Evolutionary conservation across 1,139 yeast genomes (phyloP), one percentile per base, ranked within the genome.

Genomic region (Hyphopichia burtonii): DNA sequence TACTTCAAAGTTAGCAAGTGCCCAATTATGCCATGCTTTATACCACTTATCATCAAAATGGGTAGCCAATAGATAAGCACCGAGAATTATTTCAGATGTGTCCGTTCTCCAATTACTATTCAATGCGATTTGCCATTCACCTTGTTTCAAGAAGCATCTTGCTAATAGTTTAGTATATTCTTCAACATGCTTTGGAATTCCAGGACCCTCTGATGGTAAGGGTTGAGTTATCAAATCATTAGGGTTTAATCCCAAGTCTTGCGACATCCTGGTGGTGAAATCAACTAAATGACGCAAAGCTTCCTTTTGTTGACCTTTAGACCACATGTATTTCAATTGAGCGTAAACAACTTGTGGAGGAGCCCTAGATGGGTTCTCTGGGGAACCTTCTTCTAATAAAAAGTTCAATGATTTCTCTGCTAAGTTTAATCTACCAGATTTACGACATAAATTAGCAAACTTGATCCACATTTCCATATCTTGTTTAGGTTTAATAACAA

Each of bases 11-110:
- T 94, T 94, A 0, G 99, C 97, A 55, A 94, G 70, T 0, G 99
- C 99, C 99, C 99, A 94, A 58, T 90, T 91, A 58, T 94, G 99
- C 99, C 99, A 94, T 18, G 99, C 99, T 56, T 94, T 93, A 59
- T 94, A 94, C 97, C 99, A 94, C 35, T 80, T 78, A 38, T 79
- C 76, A 59, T 93, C 98, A 61, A 93, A 93, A 59, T 91, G 96
- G 0, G 99, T 93, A 0, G 99, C 98, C 50, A 93, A 73, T 44
- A 91, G 70, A 60, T 89, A 94, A 0, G 98, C 91, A 11, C 97
- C 96, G 47, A 94, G 70, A 49, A 94, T 89, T 6, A 80, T 78
- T 37, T 85, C 88, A 3, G 87, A 80, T 0, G 90, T 82, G 50
- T 86, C 96, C 16, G 82, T 77, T 55, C 90, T 78, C 96, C 97